phyloP scores from a whole-genome alignment of 768 basidiomycete species.

The Chalciporus chontae region DNA sequence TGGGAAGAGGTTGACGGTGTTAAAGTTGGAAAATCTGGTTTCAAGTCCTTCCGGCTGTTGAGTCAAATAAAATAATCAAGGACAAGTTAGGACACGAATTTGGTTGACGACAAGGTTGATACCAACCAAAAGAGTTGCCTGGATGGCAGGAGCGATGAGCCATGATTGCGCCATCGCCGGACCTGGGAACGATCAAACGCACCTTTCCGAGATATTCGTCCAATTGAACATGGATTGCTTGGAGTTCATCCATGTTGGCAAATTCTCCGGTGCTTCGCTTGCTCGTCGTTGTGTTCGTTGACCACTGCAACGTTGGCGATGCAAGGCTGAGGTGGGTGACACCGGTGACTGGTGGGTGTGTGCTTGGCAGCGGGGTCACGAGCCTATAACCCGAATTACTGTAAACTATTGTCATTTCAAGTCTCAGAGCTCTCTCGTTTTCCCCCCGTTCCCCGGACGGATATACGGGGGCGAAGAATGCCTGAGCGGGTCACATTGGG shows the following conservation, averaged over 20 bases:
- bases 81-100: neutral
- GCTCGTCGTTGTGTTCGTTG: neutral
- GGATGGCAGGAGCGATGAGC: conserved; percentile 24
- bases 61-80: neutral
- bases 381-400: neutral
- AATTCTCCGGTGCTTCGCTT: neutral
- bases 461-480: no score
- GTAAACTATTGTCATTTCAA: no score
- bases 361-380: conserved; percentile 6
- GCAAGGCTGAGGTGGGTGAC: neutral
- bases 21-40: conserved; percentile 15
- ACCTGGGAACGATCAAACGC: conserved; percentile 4
- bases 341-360: neutral
- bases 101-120: neutral
- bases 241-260: conserved; percentile 15
- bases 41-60: conserved; percentile 15
- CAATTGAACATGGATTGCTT: conserved; percentile 13
- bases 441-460: no score
- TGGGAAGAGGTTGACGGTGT: conserved; percentile 10
- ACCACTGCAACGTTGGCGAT: neutral
- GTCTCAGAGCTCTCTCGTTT: no score
- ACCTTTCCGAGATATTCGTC: conserved; percentile 24
- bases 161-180: conserved; percentile 33
- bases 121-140: conserved; percentile 22
- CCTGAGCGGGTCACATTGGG: no score